Conservation (phyloP, 2,329 filamentous ascomycete genomes). For the Calonectria henricotiae region DNA sequence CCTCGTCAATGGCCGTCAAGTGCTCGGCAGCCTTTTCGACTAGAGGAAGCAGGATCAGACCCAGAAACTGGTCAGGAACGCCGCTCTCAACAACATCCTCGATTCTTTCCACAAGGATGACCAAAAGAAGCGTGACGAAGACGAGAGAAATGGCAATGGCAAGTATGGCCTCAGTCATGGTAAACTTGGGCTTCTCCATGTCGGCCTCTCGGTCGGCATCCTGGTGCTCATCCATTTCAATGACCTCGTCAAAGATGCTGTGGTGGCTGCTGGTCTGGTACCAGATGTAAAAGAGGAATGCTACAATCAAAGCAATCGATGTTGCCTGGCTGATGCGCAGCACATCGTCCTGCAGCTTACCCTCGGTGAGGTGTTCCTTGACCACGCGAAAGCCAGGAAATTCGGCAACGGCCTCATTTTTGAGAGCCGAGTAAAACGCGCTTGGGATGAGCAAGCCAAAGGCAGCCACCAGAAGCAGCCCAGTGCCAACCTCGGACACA, state of each 20-base stretch:
- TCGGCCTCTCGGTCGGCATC: conserved; percentile 74
- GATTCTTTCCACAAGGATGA: conserved; percentile 79
- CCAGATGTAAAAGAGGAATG: conserved; percentile 71
- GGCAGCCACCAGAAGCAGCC: conserved; percentile 75
- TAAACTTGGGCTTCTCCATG: conserved; percentile 74
- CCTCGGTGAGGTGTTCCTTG: conserved; percentile 54
- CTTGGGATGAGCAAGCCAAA: conserved; percentile 58
- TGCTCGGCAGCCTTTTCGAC: conserved; percentile 83
- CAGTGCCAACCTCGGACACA: conserved; percentile 79
- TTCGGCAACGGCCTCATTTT: conserved; percentile 49
- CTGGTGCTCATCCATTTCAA: conserved; percentile 63
- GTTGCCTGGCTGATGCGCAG: conserved; percentile 76
- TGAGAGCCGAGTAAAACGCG: conserved; percentile 58
- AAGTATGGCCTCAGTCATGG: conserved; percentile 75
- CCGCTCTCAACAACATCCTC: conserved; percentile 62
- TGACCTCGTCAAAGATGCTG: conserved; percentile 75
- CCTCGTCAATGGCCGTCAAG: conserved; percentile 79
- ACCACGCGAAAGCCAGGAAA: conserved; percentile 45
- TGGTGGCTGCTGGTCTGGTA: conserved; percentile 79
- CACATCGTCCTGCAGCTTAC: conserved; percentile 64
- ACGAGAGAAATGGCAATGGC: conserved; percentile 72
- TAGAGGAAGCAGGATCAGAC: conserved; percentile 77
- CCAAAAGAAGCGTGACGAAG: conserved; percentile 76
- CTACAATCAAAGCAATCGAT: conserved; percentile 74
- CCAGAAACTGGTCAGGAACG: conserved; percentile 56